Conservation (phyloP, 768 basidiomycete species). For the Neoboletus subvelutipes region DNA sequence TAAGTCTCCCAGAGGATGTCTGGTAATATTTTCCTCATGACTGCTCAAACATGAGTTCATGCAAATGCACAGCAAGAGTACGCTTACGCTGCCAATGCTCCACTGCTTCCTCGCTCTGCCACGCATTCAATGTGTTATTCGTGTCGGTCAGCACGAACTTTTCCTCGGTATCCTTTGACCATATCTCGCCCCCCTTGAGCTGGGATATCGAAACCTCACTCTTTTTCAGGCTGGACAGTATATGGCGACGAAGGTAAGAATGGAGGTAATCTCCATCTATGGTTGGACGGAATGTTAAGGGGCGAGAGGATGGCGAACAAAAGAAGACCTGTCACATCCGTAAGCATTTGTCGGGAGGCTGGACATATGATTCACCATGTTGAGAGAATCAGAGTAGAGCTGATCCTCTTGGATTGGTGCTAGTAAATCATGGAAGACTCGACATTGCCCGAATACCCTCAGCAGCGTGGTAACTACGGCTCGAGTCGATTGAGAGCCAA, state of each 20-base stretch:
- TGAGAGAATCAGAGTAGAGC: constrained; percentile 55
- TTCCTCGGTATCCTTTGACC: constrained; percentile 35
- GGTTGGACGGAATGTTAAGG: constrained; percentile 59
- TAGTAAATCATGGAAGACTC: constrained; percentile 76
- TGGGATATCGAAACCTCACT: constrained; percentile 54
- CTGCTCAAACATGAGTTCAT: constrained; percentile 34
- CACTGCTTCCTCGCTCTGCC: constrained; percentile 63
- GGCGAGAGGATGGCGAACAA: constrained; percentile 58
- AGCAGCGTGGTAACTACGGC: constrained; percentile 71
- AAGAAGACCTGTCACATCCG: constrained; percentile 64
- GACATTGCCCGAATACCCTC: constrained; percentile 71
- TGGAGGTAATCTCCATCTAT: constrained; percentile 60
- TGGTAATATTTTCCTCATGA: constrained; percentile 78
- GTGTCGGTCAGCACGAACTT: constrained; percentile 61
- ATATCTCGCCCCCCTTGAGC: constrained; percentile 31
- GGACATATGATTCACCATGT: constrained; percentile 55
- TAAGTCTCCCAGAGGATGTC: constrained; percentile 78
- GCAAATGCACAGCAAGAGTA: neutral
- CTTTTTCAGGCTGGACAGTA: constrained; percentile 50
- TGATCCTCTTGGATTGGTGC: constrained; percentile 45
- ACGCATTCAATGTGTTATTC: constrained; percentile 58
- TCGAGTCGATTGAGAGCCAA: constrained; percentile 58
- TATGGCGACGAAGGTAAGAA: constrained; percentile 61
- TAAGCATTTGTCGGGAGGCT: constrained; percentile 7
- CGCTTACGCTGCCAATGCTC: constrained; percentile 76